A percentile compares a stretch with the other conserved stretches of the same genome.
These are phyloP conservation scores for Saksenaea vasiformis DNA, from an alignment of 371 early-diverging fungal species.

Conservation along the genomic window DNA sequence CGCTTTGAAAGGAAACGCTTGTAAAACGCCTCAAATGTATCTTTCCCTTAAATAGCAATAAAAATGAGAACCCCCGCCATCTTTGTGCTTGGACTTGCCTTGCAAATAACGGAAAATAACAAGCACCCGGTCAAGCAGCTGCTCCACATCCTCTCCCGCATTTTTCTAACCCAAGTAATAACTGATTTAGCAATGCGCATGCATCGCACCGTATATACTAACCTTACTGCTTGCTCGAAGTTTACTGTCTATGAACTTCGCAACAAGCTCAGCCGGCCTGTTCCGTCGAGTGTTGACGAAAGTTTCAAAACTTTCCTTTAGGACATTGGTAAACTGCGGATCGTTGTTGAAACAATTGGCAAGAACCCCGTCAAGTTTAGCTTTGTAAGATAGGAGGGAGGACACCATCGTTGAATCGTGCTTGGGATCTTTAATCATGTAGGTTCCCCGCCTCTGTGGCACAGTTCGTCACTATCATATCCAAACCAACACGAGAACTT, in stretches of 20 bases:
- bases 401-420: constrained; percentile 56
- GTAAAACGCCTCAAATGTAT: constrained; percentile 95
- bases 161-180: constrained; percentile 31
- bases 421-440: constrained; percentile 28
- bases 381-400: constrained; percentile 69
- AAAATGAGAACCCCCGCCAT: background rate
- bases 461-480: background rate
- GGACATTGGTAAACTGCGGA: constrained; percentile 59
- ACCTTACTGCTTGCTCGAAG: constrained; percentile 52
- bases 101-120: constrained; percentile 87
- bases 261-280: constrained; percentile 89
- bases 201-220: background rate
- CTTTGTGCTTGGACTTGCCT: constrained; percentile 36
- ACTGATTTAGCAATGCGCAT: background rate
- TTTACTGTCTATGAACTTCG: constrained; percentile 76
- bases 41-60: constrained; percentile 63
- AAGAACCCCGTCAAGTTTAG: constrained; percentile 66
- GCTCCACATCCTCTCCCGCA: constrained; percentile 68
- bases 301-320: constrained; percentile 85
- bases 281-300: constrained; percentile 85
- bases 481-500: background rate
- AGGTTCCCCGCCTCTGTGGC: constrained; percentile 21
- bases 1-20: constrained; percentile 90
- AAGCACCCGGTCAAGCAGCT: constrained; percentile 68
- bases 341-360: constrained; percentile 62